Evolutionary conservation across 2,329 filamentous ascomycete species (phyloP), one percentile per base, ranked within the genome.

Genomic region (Bipolaris bicolor): DNA sequence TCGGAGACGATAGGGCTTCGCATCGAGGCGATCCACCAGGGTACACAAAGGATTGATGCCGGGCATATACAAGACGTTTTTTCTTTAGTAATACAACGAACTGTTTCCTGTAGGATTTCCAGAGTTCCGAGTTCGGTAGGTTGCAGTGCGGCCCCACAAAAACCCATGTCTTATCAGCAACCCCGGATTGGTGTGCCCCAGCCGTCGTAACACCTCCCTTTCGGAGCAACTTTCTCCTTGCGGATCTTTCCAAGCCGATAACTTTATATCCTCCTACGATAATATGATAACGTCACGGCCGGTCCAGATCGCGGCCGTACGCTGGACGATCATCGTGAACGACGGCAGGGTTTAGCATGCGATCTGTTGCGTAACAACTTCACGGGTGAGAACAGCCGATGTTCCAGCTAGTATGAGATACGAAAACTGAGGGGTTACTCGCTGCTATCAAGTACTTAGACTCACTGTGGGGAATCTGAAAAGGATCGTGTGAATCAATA

Each of bases 181-280:
- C 37, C n/a, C 37, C n/a, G 7, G 43, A 55, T 58, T 58, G 46
- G 56, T 41, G 46, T 40, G 41, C 33, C 18, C 20, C 7, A 9
- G 37, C 33, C 33, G 31, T 7, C 26, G 33, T 18, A 18, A n/a
- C 45, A 45, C 31, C 31, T 37, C 36, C 20, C 37, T 40, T 44
- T 46, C 37, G 31, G 22, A 37, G 34, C 43, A 26, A 59, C 43
- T 31, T 43, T 52, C 22, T 44, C 16, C 37, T 43, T 50, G 26
- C 53, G 57, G 57, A 26, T 51, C 20, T 18, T 49, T 56, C 47
- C 44, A 48, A 48, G 37, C 53, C 52, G 53, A 58, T 55, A 36
- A 2, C 39, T 44, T 29, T 18, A 31, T 26, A 55, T 31, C 24
- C 33, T 33, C 24, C 47, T 36, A 10, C 15, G 52, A 51, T 55